Percentiles rank a stretch among this genome's conserved stretches.
Conservation (phyloP, 352 stramenopile species). For the Pythium brassicae region DNA sequence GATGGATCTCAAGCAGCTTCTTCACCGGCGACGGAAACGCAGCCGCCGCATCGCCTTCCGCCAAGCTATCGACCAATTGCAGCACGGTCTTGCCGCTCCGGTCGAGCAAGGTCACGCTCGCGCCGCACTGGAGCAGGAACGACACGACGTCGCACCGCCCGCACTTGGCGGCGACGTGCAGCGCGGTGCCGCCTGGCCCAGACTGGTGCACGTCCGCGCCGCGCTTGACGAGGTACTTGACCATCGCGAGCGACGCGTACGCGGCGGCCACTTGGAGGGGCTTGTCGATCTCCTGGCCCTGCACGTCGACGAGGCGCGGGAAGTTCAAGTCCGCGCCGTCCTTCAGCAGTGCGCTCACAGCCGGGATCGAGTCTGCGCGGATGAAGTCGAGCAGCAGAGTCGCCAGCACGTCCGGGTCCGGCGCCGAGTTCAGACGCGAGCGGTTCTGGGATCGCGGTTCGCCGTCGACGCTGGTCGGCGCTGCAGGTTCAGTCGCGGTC, state of each 20-base stretch:
- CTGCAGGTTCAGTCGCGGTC: neutral
- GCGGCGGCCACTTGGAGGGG: conserved; percentile 62
- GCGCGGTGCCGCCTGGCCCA: conserved; percentile 44
- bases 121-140: conserved; percentile 74
- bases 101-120: conserved; percentile 47
- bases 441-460: conserved; percentile 14
- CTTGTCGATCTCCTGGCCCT: conserved; percentile 58
- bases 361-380: conserved; percentile 59
- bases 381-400: conserved; percentile 72
- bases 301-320: conserved; percentile 32
- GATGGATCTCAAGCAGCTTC: conserved; percentile 53
- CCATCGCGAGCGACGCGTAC: conserved; percentile 60
- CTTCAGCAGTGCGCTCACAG: conserved; percentile 67
- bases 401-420: conserved; percentile 58
- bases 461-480: neutral
- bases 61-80: conserved; percentile 23
- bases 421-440: conserved; percentile 40
- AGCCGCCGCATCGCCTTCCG: neutral
- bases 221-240: conserved; percentile 73
- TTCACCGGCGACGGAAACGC: conserved; percentile 33
- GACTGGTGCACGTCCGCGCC: conserved; percentile 64
- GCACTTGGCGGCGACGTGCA: conserved; percentile 55
- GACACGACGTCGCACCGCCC: conserved; percentile 73
- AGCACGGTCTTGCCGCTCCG: conserved; percentile 48
- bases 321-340: conserved; percentile 77